A percentile compares a stretch with the other conserved stretches of the same genome.
Evolutionary conservation across 345 rosid species (phyloP).

Genomic region (Aquilaria malaccensis): DNA sequence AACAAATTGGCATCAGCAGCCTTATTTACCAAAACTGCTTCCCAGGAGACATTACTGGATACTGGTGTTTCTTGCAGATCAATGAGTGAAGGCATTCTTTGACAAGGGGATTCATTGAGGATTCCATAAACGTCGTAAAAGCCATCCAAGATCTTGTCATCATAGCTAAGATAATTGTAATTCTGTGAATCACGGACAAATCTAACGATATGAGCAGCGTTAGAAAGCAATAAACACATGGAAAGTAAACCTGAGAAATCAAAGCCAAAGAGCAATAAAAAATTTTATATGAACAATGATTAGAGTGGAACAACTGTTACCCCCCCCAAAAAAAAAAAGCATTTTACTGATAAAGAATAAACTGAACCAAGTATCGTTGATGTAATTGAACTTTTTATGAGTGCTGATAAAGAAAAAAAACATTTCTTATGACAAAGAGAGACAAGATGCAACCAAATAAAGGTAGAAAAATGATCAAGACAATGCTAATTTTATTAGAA

Average conservation of each 20-base stretch:
- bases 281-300: neutral
- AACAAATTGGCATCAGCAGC: slow-evolving; percentile 65
- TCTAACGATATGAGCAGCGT: slow-evolving; percentile 52
- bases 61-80: slow-evolving; percentile 79
- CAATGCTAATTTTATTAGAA: no score
- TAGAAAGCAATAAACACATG: slow-evolving; percentile 34
- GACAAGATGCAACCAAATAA: no score
- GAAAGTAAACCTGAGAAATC: slow-evolving; percentile 17
- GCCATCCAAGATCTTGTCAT: slow-evolving; percentile 96
- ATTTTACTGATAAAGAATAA: no score
- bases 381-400: no score
- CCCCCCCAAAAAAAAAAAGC: no score
- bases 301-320: no score
- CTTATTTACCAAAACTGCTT: slow-evolving; percentile 83
- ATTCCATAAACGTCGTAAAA: slow-evolving; percentile 84
- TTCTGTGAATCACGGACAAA: slow-evolving; percentile 66
- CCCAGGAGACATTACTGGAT: slow-evolving; percentile 60
- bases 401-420: no score
- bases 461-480: no score
- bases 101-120: slow-evolving; percentile 39
- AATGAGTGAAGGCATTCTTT: slow-evolving; percentile 76
- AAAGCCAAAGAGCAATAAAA: neutral
- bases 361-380: no score
- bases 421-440: no score
- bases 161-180: slow-evolving; percentile 88